Evolutionary conservation across 2,329 filamentous ascomycete genomes (phyloP).

Genomic region (Xylaria sp.): DNA sequence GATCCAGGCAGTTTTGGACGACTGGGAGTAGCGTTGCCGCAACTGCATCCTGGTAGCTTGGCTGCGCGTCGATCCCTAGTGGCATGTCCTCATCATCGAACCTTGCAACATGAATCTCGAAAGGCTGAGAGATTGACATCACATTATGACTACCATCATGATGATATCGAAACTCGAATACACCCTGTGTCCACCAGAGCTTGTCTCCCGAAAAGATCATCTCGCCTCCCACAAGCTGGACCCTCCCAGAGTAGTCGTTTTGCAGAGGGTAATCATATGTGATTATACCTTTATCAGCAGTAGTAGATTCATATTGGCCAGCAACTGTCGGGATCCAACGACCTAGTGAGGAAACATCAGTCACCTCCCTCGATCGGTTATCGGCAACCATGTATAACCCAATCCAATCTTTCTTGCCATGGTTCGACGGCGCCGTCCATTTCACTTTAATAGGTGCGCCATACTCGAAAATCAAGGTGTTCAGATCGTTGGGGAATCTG

Average conservation of each 20-base stretch:
- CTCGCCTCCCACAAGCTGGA: conserved; percentile 78
- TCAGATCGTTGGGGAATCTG: conserved; percentile 74
- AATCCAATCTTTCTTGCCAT: conserved; percentile 93
- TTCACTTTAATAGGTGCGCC: conserved; percentile 88
- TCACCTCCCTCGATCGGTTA: conserved; percentile 86
- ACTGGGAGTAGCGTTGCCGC: conserved; percentile 83
- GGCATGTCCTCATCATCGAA: conserved; percentile 79
- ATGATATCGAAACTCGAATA: conserved; percentile 97
- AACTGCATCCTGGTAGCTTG: conserved; percentile 74
- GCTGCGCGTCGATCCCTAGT: conserved; percentile 63
- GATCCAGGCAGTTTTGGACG: conserved; percentile 91
- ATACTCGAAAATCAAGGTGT: conserved; percentile 85
- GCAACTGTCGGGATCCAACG: conserved; percentile 87
- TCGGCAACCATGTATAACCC: conserved; percentile 96
- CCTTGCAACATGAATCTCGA: conserved; percentile 85
- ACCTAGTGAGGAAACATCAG: conserved; percentile 85
- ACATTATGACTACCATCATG: conserved; percentile 92
- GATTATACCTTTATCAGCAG: conserved; percentile 81
- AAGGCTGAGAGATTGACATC: conserved; percentile 92
- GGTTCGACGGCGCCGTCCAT: conserved; percentile 89
- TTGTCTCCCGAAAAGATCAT: conserved; percentile 92
- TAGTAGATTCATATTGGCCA: conserved; percentile 79
- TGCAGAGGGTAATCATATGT: conserved; percentile 71
- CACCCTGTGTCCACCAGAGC: conserved; percentile 95
- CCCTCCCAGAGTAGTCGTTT: conserved; percentile 60